phyloP scores from a whole-genome alignment of 192 early-diverging fungal species.

The Mortierella hygrophila region DNA sequence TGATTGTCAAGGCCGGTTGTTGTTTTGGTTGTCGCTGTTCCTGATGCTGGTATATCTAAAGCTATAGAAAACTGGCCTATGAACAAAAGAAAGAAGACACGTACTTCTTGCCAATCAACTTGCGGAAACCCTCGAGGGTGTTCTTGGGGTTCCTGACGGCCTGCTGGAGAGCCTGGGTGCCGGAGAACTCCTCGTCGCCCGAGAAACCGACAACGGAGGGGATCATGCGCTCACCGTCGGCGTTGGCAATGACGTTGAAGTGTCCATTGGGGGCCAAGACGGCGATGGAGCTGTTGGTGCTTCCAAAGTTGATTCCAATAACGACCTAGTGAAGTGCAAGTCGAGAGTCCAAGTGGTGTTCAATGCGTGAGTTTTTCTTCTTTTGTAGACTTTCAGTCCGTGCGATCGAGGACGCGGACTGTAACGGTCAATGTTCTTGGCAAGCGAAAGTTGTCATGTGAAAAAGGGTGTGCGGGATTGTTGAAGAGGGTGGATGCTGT shows the following conservation, averaged over 20 bases:
- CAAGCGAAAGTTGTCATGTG: not conserved
- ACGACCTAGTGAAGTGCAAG: constrained; percentile 39
- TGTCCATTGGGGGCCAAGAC: constrained; percentile 55
- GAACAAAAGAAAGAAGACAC: constrained; percentile 15
- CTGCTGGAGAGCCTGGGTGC: constrained; percentile 51
- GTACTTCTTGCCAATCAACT: constrained; percentile 87
- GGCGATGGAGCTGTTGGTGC: constrained; percentile 86
- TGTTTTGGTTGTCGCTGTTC: not conserved
- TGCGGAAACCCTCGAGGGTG: constrained; percentile 92
- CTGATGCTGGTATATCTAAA: not conserved
- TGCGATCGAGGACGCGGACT: not conserved
- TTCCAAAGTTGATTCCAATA: constrained; percentile 91
- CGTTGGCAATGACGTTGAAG: constrained; percentile 88
- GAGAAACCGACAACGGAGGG: constrained; percentile 94
- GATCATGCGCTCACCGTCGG: constrained; percentile 97
- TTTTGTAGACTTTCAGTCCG: constrained; percentile 13
- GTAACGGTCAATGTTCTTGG: not conserved
- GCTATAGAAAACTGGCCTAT: not conserved
- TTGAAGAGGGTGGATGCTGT: not conserved
- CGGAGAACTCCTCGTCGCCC: constrained; percentile 87
- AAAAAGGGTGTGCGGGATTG: not conserved
- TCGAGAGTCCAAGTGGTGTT: not conserved
- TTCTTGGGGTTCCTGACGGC: constrained; percentile 83
- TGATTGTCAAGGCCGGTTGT: not conserved
- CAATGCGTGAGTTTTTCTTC: constrained; percentile 3